Evolutionary conservation across 306 rosid species (phyloP), one percentile per base, ranked within the genome.

Genomic region (Prunus davidiana): DNA sequence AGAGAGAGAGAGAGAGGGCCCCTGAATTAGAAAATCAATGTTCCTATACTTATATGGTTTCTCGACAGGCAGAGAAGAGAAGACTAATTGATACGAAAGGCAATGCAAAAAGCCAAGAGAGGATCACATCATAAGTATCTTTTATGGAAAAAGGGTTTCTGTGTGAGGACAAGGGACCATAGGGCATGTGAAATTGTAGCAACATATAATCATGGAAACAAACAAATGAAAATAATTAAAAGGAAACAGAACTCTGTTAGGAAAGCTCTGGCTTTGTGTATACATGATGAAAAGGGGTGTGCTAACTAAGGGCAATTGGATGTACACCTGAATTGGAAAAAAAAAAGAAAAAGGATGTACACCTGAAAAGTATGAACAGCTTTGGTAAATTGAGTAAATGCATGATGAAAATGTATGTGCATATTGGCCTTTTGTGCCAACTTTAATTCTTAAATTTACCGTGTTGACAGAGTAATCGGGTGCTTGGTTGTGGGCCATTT

Each of bases 191-290:
- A 71, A 50, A 20, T 30, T 58, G 75, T 32, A 32, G 15, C 50
- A 32, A n/a, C 2, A 50, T 70, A 3, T 18, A 71, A 71, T 54
- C 52, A 71, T n/a, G 32, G 64, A 54, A 71, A 71, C 51, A 54
- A 70, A 51, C 62, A 9, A 51, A 13, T n/a, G 51, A 34, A 71
- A 71, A 71, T 32, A n/a, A 60, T 55, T n/a, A 34, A 20, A 20
- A 2, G 9, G 38, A 56, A 71, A 58, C 3, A 8, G 8, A 54
- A 28, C 13, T 24, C 64, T 18, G 25, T 19, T 19, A 27, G 50
- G 32, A 70, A 70, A 19, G 15, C 38, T 19, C 18, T 52, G 30
- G 64, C 49, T 19, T 9, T 34, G 49, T 34, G 67, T 3, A 7
- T 18, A 14, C 19, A 20, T 27, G 73, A 32, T 25, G 60, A 38